These are phyloP conservation scores for Rhizopogon rudus DNA, from an alignment of 768 basidiomycete species.

Conservation along the genomic window DNA sequence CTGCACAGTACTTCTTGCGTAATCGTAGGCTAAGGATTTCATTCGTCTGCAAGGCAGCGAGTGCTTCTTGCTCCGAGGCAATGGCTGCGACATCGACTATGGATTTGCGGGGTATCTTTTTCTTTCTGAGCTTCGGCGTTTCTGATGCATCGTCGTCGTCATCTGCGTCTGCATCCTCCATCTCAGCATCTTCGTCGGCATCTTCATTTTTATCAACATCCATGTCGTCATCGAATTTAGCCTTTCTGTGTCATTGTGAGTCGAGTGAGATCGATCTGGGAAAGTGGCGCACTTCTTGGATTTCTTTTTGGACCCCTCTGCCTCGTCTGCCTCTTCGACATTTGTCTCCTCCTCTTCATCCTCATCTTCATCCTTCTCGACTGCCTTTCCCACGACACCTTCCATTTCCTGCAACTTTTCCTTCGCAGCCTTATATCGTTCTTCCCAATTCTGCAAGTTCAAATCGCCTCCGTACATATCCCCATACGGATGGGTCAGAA, in stretches of 20 bases:
- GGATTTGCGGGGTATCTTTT: conserved; percentile 59
- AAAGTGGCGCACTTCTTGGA: no score
- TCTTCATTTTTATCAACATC: conserved; percentile 47
- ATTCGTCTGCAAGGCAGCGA: conserved; percentile 64
- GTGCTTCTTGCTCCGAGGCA: conserved; percentile 63
- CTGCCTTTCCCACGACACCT: conserved; percentile 56
- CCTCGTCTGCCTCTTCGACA: conserved; percentile 27
- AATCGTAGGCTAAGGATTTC: conserved; percentile 63
- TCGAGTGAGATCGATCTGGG: not conserved
- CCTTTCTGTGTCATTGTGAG: conserved; percentile 15
- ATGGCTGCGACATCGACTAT: conserved; percentile 67
- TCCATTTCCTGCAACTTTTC: conserved; percentile 71
- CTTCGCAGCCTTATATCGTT: conserved; percentile 57
- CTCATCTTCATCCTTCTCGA: conserved; percentile 36
- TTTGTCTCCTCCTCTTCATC: conserved; percentile 32
- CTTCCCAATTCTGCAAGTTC: conserved; percentile 67
- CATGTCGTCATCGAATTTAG: conserved; percentile 45
- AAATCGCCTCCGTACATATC: conserved; percentile 79
- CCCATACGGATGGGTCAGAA: conserved; percentile 88
- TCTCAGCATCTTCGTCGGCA: conserved; percentile 15
- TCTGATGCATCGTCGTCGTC: conserved; percentile 35
- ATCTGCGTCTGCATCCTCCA: conserved; percentile 27
- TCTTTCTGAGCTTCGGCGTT: conserved; percentile 34
- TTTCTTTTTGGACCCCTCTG: conserved; percentile 20
- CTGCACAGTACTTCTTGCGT: conserved; percentile 81